Conservation (phyloP, 2,329 filamentous ascomycete species). For the Cordyceps tenuipes region DNA sequence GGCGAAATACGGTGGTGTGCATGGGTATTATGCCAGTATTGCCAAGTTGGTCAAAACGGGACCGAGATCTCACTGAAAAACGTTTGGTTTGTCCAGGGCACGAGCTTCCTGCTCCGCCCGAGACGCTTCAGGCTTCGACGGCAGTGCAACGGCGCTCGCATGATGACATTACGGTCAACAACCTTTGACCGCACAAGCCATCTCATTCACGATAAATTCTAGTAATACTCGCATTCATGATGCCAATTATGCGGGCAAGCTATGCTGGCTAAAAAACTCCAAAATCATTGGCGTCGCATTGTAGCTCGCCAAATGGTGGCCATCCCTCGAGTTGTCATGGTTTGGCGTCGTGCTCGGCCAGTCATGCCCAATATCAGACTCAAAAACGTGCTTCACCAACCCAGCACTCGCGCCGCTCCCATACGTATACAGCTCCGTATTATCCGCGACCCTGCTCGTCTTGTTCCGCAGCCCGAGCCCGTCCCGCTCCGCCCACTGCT, state of each 20-base stretch:
- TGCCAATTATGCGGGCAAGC: neutral
- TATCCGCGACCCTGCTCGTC: conserved; percentile 14
- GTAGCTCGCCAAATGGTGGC: conserved; percentile 23
- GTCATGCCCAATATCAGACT: conserved; percentile 24
- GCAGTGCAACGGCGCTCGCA: conserved; percentile 28
- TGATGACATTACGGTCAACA: neutral
- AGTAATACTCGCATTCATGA: neutral
- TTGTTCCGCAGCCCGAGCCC: conserved; percentile 14
- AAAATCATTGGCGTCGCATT: conserved; percentile 32
- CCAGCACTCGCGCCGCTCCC: conserved; percentile 14
- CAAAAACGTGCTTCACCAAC: conserved; percentile 25
- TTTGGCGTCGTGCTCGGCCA: conserved; percentile 32
- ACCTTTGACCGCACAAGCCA: neutral
- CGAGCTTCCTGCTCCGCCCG: conserved; percentile 58
- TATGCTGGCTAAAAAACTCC: conserved; percentile 25
- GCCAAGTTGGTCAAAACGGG: conserved; percentile 48
- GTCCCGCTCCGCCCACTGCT: conserved; percentile 28
- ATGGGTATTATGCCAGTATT: conserved; percentile 52
- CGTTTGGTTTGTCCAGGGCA: conserved; percentile 24
- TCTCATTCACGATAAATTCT: neutral
- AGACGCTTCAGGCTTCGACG: conserved; percentile 57
- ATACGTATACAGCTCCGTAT: conserved; percentile 23
- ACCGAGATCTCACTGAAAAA: conserved; percentile 14
- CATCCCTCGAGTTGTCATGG: conserved; percentile 23
- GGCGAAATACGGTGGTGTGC: conserved; percentile 44